Base-by-base conservation (phyloP, 495 filamentous ascomycete genomes). In the Neurospora sp. region DNA sequence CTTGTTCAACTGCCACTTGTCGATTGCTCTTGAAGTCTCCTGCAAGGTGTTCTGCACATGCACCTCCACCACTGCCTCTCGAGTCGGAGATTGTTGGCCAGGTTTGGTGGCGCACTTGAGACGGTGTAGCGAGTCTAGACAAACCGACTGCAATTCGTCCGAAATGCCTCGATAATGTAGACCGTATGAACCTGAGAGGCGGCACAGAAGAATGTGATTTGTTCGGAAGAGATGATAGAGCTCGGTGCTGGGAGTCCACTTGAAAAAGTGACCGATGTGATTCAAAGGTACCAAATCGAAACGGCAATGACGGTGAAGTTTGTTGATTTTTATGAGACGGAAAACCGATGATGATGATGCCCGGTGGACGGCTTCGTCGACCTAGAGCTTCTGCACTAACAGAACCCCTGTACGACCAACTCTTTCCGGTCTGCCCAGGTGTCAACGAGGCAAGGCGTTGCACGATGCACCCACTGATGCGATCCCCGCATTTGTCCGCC, bases 1-100 rank as follows among this genome's bases (percentile, higher is more conserved):
- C 78, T 76, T 79, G 77, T 80, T 74, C 73, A 68, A 69, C 68
- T 78, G 39, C 76, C 72, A 79, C 78, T 79, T 73, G 77, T 74
- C 72, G 68, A 65, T 16, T 59, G 6, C 37, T 59, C 27, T 65
- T 48, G n/a, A 42, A 48, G 48, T 59, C 69, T 70, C 41, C 65
- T 75, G 74, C 72, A 74, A 71, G 35, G 27, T 72, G 42, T 38
- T 74, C 75, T 65, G 53, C 73, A 75, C 74, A 70, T 69, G 39
- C 73, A 48, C 39, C 48, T 35, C 53, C 53, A 35, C 53, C 35
- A 35, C 14, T 39, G 20, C 20, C 59, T 27, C 17, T 70, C 48
- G 20, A 45, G 39, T 41, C 4, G 16, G 70, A 59, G 41, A 40
- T 39, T 70, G n/a, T 70, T 73, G 73, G 75, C 72, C 68, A 72